Conservation (phyloP, 1,284 basidiomycete genomes). For the Earliella scabrosa region DNA sequence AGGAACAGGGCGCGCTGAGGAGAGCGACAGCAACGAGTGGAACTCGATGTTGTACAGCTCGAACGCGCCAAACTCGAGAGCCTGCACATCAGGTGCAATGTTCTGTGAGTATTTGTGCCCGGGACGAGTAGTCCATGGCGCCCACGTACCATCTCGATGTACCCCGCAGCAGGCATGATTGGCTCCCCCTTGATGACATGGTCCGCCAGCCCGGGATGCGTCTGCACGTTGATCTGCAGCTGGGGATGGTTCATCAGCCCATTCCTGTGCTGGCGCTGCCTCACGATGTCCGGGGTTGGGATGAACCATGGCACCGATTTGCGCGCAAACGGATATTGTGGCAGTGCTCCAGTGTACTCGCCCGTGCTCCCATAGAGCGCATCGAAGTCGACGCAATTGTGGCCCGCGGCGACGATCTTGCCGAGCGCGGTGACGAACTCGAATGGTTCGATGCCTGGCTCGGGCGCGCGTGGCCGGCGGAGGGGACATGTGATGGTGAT, state of each 20-base stretch:
- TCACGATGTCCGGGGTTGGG: slow-evolving; percentile 15
- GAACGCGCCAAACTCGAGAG: slow-evolving; percentile 31
- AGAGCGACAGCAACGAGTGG: slow-evolving; percentile 29
- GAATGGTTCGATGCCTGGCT: slow-evolving; percentile 2
- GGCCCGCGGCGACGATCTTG: slow-evolving; percentile 15
- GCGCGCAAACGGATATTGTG: slow-evolving; percentile 24
- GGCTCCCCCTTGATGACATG: slow-evolving; percentile 46
- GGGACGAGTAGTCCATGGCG: background rate
- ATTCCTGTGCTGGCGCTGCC: slow-evolving; percentile 25
- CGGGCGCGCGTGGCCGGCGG: slow-evolving; percentile 28
- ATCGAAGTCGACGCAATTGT: slow-evolving; percentile 23
- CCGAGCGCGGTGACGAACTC: slow-evolving; percentile 17
- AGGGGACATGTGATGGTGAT: slow-evolving; percentile 35
- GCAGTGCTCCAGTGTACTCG: background rate
- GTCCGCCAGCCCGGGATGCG: slow-evolving; percentile 42
- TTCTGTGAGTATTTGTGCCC: background rate
- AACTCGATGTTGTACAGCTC: slow-evolving; percentile 31
- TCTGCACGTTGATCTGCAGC: slow-evolving; percentile 38
- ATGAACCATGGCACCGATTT: slow-evolving; percentile 18
- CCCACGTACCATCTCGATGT: slow-evolving; percentile 44
- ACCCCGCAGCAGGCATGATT: slow-evolving; percentile 50
- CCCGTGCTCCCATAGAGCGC: slow-evolving; percentile 8
- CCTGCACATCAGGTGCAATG: slow-evolving; percentile 2
- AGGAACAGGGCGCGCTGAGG: slow-evolving; percentile 33
- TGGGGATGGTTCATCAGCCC: slow-evolving; percentile 40